Base-by-base conservation (phyloP, 257 asterid genomes). In the Dorcoceras hygrometricum region DNA sequence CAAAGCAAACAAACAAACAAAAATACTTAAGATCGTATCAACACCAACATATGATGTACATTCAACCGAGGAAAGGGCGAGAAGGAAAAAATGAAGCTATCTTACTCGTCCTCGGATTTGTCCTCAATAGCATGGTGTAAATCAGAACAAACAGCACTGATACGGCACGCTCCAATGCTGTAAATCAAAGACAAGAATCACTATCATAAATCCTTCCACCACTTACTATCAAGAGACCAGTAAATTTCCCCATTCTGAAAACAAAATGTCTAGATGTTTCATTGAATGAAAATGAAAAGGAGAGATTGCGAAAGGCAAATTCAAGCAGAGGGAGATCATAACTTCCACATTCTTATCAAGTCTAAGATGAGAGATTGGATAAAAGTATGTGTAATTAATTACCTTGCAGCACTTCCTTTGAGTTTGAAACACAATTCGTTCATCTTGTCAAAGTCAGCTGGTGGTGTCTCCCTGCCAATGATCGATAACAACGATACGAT, bases 141-240 rank as follows among this genome's bases (percentile, higher is more conserved):
- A 32, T 18, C 1, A 65, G 8, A 0, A 22, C 76, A 72, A 11
- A 6, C 67, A 3, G 50, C 48, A 4, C 4, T 22, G 62, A 65
- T 0, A 34, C 25, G 29, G 61, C 76, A 65, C 22, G 72, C 72
- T 46, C 67, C 76, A 65, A 72, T 46, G 62, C 71, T 72, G 71
- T 9, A 46, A 43, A 28, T 43, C 10, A 62, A 31, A 51, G 24
- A 48, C 56, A 20, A 8, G n/a, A n/a, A 23, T 14, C 9, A 50
- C 31, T 12, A 50, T 36, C 12, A 59, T 22, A 6, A 3, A 68
- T 68, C 48, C 43, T 43, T 26, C 32, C 29, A 36, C 12, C 36
- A 23, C 48, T 24, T 51, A 28, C 6, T 22, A 34, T 32, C 12
- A 36, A 39, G 55, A 31, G 39, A 36, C 8, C 5, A 31, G 55